Conservation (phyloP, 345 rosid genomes). For the Dipteronia sinensis region DNA sequence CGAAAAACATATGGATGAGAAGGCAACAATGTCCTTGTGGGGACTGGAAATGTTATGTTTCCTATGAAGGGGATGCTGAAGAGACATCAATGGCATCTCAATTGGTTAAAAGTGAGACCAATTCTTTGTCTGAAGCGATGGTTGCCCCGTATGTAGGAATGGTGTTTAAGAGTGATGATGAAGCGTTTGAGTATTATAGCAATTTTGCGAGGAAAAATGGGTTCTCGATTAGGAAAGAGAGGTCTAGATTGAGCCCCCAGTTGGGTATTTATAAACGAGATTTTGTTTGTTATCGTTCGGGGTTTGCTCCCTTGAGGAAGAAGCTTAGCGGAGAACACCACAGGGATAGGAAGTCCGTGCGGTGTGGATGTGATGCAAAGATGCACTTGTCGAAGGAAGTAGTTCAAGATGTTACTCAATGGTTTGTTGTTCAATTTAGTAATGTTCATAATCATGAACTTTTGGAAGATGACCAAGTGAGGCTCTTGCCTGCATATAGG, state of each 20-base stretch:
- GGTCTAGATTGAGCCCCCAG: conserved; percentile 41
- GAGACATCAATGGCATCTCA: conserved; percentile 33
- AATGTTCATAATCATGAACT: conserved; percentile 45
- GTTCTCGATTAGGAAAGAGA: conserved; percentile 38
- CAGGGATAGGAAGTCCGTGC: conserved; percentile 40
- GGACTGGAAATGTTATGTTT: conserved; percentile 43
- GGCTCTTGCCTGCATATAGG: conserved; percentile 43
- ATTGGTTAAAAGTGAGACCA: conserved; percentile 25
- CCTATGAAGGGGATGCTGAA: conserved; percentile 34
- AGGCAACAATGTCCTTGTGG: conserved; percentile 51
- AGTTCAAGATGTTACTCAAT: conserved; percentile 38
- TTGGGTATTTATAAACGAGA: conserved; percentile 42
- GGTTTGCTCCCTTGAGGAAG: conserved; percentile 40
- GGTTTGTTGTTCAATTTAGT: conserved; percentile 47
- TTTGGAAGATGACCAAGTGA: conserved; percentile 43
- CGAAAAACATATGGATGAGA: conserved; percentile 38
- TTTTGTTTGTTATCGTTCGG: conserved; percentile 44
- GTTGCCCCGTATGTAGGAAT: conserved; percentile 42
- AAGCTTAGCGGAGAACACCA: conserved; percentile 37
- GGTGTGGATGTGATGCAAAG: conserved; percentile 45
- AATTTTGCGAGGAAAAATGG: conserved; percentile 43
- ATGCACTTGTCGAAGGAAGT: conserved; percentile 44
- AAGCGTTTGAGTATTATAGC: conserved; percentile 40
- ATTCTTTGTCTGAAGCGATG: conserved; percentile 23
- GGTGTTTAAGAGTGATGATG: conserved; percentile 40